phyloP scores from a whole-genome alignment of 768 basidiomycete genomes.

The Asterophora lycoperdoides region DNA sequence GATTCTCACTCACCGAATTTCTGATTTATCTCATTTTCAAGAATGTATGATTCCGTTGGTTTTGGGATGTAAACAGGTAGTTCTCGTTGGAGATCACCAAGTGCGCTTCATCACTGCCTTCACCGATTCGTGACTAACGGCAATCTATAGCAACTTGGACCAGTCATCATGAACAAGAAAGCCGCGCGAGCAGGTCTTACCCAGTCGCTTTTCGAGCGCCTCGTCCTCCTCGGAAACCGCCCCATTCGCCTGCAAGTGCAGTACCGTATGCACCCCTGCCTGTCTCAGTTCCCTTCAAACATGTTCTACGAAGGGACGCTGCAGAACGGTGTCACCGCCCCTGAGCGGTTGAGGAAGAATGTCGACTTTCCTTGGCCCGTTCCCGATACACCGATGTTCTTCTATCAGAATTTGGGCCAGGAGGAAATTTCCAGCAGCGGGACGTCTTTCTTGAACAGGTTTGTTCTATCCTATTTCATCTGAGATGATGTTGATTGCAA shows the following conservation, averaged over 20 bases:
- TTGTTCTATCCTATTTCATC: slow-evolving; percentile 11
- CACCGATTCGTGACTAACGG: neutral
- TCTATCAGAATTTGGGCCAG: slow-evolving; percentile 98
- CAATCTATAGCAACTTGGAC: slow-evolving; percentile 81
- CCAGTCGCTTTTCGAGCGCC: slow-evolving; percentile 96
- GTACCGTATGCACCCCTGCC: slow-evolving; percentile 99
- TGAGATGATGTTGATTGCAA: neutral
- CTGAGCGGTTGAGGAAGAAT: slow-evolving; percentile 94
- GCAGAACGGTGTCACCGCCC: slow-evolving; percentile 98
- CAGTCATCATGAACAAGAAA: slow-evolving; percentile 99
- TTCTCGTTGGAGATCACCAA: slow-evolving; percentile 94
- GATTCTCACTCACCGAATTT: neutral
- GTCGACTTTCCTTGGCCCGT: slow-evolving; percentile 99
- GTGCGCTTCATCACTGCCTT: slow-evolving; percentile 19
- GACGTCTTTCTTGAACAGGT: slow-evolving; percentile 96
- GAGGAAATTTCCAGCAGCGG: slow-evolving; percentile 99
- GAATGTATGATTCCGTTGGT: slow-evolving; percentile 99
- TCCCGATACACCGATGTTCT: slow-evolving; percentile 98
- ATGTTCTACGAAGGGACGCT: slow-evolving; percentile 99
- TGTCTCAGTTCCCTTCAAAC: slow-evolving; percentile 98
- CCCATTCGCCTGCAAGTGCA: slow-evolving; percentile 99
- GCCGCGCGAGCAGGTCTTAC: slow-evolving; percentile 98
- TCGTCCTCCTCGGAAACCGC: slow-evolving; percentile 91
- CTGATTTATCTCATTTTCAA: slow-evolving; percentile 27
- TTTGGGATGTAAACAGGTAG: slow-evolving; percentile 97